These are phyloP conservation scores for Kodamaea lidongshanica DNA, from an alignment of 805 yeast species.

Conservation along the genomic window DNA sequence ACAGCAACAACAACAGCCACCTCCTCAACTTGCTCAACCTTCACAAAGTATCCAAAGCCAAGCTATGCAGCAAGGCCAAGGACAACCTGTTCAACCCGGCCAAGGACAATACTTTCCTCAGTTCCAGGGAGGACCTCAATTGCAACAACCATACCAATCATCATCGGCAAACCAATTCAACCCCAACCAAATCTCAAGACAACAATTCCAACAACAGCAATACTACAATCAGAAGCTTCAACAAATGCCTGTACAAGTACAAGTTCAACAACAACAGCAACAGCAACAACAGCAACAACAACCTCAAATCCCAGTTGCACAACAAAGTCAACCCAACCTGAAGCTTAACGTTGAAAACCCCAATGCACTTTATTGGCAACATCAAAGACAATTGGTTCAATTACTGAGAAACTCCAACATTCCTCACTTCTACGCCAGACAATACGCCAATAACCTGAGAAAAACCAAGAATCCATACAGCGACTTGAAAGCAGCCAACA, in stretches of 20 bases:
- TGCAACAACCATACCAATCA: slow-evolving; percentile 17
- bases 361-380: slow-evolving; percentile 61
- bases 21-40: no score
- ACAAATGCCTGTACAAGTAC: slow-evolving; percentile 5
- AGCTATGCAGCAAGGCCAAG: not conserved
- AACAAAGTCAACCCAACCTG: slow-evolving; percentile 16
- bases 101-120: slow-evolving; percentile 18
- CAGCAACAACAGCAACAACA: slow-evolving; percentile 9
- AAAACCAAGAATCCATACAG: slow-evolving; percentile 35
- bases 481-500: slow-evolving; percentile 32
- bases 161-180: slow-evolving; percentile 5
- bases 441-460: slow-evolving; percentile 66
- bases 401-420: slow-evolving; percentile 57
- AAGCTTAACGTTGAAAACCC: slow-evolving; percentile 37
- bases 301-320: slow-evolving; percentile 9
- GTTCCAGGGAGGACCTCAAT: slow-evolving; percentile 12
- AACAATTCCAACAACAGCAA: no score
- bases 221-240: slow-evolving; percentile 11
- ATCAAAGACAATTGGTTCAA: slow-evolving; percentile 67
- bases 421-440: slow-evolving; percentile 80
- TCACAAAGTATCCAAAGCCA: no score
- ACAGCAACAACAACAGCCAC: slow-evolving; percentile 4
- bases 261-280: slow-evolving; percentile 8
- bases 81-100: slow-evolving; percentile 9
- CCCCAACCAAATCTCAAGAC: no score